These are phyloP conservation scores for Scedosporium boydii DNA, from an alignment of 2,329 filamentous ascomycete species.

Conservation along the genomic window DNA sequence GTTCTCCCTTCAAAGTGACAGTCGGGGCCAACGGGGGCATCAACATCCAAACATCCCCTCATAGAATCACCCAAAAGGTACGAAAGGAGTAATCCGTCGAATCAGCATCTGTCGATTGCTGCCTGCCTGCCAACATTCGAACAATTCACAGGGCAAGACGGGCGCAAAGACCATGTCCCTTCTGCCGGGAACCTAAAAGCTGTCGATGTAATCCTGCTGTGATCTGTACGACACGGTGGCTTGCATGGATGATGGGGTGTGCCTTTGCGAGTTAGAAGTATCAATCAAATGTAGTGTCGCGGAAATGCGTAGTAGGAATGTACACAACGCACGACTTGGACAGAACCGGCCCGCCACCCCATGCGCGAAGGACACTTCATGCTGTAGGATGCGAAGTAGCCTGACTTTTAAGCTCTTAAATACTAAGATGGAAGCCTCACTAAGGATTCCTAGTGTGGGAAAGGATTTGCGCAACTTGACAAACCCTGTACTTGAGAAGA, in stretches of 20 bases:
- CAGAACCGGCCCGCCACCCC: not conserved
- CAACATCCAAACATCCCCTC: no score
- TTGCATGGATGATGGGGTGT: not conserved
- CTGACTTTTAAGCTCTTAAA: no score
- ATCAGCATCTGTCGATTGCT: not conserved
- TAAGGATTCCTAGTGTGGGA: no score
- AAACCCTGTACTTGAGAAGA: no score
- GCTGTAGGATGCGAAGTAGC: no score
- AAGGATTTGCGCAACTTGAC: no score
- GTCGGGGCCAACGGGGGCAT: no score
- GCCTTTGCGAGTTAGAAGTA: not conserved
- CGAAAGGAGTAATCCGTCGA: not conserved
- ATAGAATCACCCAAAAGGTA: no score
- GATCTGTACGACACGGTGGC: conserved; percentile 1
- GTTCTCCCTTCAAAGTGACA: no score
- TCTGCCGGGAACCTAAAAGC: not conserved
- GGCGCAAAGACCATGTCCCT: not conserved
- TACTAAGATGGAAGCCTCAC: no score
- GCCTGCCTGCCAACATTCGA: not conserved
- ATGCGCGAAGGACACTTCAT: no score
- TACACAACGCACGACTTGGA: not conserved
- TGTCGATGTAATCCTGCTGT: not conserved
- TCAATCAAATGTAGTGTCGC: not conserved
- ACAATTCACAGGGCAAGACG: not conserved
- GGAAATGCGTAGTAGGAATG: not conserved